phyloP scores from a whole-genome alignment of 2,329 filamentous ascomycete genomes.

The Arthrobotrys iridis region DNA sequence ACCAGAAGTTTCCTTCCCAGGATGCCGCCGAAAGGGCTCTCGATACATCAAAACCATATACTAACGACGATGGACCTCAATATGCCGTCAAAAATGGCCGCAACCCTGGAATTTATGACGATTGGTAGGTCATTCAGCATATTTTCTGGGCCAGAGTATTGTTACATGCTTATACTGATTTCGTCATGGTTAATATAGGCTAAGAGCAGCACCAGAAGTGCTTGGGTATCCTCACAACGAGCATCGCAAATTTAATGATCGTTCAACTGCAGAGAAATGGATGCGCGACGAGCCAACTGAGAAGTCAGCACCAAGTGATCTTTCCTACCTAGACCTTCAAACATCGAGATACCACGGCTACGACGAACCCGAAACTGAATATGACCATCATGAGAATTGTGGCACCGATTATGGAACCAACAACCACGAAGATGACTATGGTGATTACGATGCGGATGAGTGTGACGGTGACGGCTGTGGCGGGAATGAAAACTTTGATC shows the following conservation, averaged over 20 bases:
- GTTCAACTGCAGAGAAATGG: neutral
- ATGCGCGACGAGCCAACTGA: neutral
- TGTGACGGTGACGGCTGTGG: neutral
- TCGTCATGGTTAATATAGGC: neutral
- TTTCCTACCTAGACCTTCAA: neutral
- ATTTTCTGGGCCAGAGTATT: neutral
- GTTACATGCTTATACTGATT: neutral
- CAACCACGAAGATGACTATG: neutral
- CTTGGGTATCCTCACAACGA: slow-evolving; percentile 26
- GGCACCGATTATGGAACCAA: neutral
- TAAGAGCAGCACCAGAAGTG: slow-evolving; percentile 13
- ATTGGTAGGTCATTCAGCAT: slow-evolving; percentile 1
- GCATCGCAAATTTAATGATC: slow-evolving; percentile 8
- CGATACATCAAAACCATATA: neutral
- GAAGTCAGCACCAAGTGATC: neutral
- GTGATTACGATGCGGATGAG: too few species aligned
- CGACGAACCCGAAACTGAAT: neutral
- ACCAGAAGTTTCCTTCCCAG: slow-evolving; percentile 21
- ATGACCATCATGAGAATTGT: too few species aligned
- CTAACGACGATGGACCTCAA: neutral
- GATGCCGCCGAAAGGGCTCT: slow-evolving; percentile 18
- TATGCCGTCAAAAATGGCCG: slow-evolving; percentile 26
- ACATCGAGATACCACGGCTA: too few species aligned
- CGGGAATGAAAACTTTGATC: neutral
- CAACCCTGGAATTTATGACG: slow-evolving; percentile 1